Percentiles rank a stretch among this genome's conserved stretches.
Evolutionary conservation across 768 basidiomycete genomes (phyloP).

Genomic region (Boletus speciosus): DNA sequence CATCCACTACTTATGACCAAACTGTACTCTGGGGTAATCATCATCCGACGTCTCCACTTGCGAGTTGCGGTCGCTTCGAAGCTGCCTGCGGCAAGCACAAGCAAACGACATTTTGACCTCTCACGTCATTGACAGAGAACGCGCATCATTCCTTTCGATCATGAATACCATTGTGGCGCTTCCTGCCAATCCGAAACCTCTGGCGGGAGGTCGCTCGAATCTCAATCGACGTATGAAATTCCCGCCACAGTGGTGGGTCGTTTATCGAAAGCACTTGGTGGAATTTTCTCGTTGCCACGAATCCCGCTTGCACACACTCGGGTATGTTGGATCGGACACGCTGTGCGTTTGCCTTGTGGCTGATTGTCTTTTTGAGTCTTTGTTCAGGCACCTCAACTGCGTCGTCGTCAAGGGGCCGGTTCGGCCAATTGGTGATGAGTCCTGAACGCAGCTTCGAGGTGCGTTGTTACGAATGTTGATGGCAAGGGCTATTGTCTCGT

Average conservation of each 20-base stretch:
- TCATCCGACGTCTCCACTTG: constrained; percentile 2
- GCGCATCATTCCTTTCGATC: background rate
- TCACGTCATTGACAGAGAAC: background rate
- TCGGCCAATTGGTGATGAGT: background rate
- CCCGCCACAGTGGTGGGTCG: background rate
- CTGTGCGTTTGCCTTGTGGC: background rate
- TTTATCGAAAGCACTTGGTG: background rate
- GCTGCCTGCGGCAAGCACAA: background rate
- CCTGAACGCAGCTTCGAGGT: background rate
- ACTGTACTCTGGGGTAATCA: constrained; percentile 7
- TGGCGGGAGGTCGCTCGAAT: background rate
- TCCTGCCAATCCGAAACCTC: constrained; percentile 2
- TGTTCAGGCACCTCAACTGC: background rate
- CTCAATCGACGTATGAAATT: background rate
- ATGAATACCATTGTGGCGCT: constrained; percentile 4
- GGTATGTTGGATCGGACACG: background rate
- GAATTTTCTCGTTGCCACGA: background rate
- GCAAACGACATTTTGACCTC: background rate
- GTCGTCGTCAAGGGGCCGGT: background rate
- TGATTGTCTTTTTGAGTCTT: background rate
- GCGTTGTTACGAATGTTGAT: background rate
- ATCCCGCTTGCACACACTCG: background rate
- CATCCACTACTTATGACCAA: constrained; percentile 1
- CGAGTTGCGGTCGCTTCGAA: background rate
- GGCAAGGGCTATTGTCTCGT: no score